A percentile compares a stretch with the other conserved stretches of the same genome.
Conservation (phyloP, 495 filamentous ascomycete genomes). For the Xylona heveae region DNA sequence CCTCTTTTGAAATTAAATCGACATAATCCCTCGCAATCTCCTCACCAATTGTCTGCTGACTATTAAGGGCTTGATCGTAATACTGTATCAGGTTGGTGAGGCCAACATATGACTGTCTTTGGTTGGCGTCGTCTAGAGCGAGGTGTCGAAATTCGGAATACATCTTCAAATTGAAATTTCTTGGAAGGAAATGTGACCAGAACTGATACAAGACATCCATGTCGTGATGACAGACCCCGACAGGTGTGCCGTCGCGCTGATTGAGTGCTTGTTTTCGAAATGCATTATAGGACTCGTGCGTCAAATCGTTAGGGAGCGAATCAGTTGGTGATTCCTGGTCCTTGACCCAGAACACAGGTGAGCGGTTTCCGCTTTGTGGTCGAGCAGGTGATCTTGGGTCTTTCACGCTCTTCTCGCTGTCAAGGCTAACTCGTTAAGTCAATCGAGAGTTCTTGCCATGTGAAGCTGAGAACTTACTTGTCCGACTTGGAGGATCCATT, state of each 20-base stretch:
- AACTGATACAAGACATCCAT: slow-evolving; percentile 53
- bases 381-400: no score
- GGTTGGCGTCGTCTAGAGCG: slow-evolving; percentile 42
- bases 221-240: slow-evolving; percentile 28
- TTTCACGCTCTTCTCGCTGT: no score
- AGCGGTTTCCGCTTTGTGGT: slow-evolving; percentile 3
- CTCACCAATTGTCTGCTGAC: slow-evolving; percentile 24
- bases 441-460: no score
- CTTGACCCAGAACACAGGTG: slow-evolving; percentile 25
- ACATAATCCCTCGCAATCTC: slow-evolving; percentile 31
- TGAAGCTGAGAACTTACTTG: no score
- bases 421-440: no score
- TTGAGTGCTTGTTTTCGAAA: slow-evolving; percentile 34
- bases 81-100: slow-evolving; percentile 33
- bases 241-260: slow-evolving; percentile 26
- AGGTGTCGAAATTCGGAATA: slow-evolving; percentile 58
- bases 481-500: no score
- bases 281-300: slow-evolving; percentile 29
- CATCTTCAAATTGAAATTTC: slow-evolving; percentile 57
- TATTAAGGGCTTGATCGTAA: slow-evolving; percentile 31
- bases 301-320: slow-evolving; percentile 19
- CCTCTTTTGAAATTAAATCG: slow-evolving; percentile 24
- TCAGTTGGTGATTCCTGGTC: slow-evolving; percentile 19
- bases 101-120: slow-evolving; percentile 25
- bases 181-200: slow-evolving; percentile 58